These are phyloP conservation scores for Melocanna baccifera DNA, from an alignment of 176 grass and related monocot genomes.

Conservation along the genomic window DNA sequence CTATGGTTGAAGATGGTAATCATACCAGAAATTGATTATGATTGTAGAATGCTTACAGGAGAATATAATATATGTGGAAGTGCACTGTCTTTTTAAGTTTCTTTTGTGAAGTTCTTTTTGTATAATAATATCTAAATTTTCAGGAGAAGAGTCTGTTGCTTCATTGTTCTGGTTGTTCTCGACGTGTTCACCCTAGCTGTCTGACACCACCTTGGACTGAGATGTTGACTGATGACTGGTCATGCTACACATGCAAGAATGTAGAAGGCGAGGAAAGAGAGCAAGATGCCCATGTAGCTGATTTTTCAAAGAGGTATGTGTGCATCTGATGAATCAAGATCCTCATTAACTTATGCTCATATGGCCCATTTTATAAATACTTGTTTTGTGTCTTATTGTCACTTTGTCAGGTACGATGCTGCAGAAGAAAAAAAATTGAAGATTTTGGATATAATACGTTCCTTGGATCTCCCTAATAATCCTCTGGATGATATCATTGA, in stretches of 20 bases:
- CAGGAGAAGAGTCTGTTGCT: conserved; percentile 88
- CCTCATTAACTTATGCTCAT: conserved; percentile 19
- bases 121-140: conserved; percentile 25
- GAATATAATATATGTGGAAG: background rate
- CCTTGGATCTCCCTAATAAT: conserved; percentile 97
- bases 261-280: conserved; percentile 63
- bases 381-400: conserved; percentile 30
- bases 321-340: conserved; percentile 13
- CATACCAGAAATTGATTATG: background rate
- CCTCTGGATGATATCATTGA: conserved; percentile 98
- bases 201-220: conserved; percentile 93
- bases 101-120: conserved; percentile 7
- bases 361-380: conserved; percentile 30
- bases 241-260: conserved; percentile 85
- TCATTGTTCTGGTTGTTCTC: conserved; percentile 90
- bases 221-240: conserved; percentile 80
- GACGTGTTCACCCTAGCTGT: conserved; percentile 80
- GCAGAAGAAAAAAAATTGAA: conserved; percentile 69
- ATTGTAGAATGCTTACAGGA: conserved; percentile 14
- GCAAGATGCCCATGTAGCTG: conserved; percentile 76
- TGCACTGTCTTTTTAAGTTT: background rate
- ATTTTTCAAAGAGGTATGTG: conserved; percentile 75
- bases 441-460: conserved; percentile 83
- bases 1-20: background rate
- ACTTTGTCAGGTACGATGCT: conserved; percentile 70